These are phyloP conservation scores for Pythium aristosporum DNA, from an alignment of 352 stramenopile genomes.

Conservation along the genomic window DNA sequence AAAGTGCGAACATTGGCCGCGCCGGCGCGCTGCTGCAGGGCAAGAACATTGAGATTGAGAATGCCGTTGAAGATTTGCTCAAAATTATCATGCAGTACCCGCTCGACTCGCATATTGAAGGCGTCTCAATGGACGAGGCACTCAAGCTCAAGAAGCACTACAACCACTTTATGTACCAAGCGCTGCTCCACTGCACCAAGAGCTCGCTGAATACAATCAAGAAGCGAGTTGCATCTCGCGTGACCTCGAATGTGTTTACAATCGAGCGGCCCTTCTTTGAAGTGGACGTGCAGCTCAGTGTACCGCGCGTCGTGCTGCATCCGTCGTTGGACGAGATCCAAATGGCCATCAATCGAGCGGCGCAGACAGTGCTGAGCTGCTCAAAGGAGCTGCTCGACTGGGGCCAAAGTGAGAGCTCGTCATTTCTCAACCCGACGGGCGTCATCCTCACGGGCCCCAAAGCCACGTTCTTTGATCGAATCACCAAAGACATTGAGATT, in stretches of 20 bases:
- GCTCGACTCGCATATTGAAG: constrained; percentile 95
- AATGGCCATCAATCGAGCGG: constrained; percentile 96
- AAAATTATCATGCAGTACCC: constrained; percentile 95
- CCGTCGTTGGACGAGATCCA: constrained; percentile 98
- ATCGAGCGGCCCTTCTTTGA: constrained; percentile 97
- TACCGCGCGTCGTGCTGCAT: constrained; percentile 92
- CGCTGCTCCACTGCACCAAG: constrained; percentile 96
- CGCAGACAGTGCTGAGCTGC: constrained; percentile 95
- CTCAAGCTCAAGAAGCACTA: constrained; percentile 98
- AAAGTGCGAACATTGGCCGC: constrained; percentile 92
- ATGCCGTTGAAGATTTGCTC: constrained; percentile 96
- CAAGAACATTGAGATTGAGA: constrained; percentile 98
- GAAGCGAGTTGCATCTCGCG: constrained; percentile 94
- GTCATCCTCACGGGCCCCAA: constrained; percentile 45
- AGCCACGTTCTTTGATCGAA: constrained; percentile 96
- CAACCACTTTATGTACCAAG: constrained; percentile 99
- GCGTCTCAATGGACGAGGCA: constrained; percentile 92
- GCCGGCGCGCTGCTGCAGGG: constrained; percentile 93
- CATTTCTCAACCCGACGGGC: constrained; percentile 25
- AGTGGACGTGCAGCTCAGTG: constrained; percentile 96
- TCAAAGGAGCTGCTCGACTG: constrained; percentile 97
- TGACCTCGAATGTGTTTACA: constrained; percentile 86
- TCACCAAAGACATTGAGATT: constrained; percentile 99
- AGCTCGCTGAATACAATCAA: constrained; percentile 98
- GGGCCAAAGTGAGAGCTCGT: constrained; percentile 75